Conservation (phyloP, 352 stramenopile species). For the Phytophthora hibernalis region DNA sequence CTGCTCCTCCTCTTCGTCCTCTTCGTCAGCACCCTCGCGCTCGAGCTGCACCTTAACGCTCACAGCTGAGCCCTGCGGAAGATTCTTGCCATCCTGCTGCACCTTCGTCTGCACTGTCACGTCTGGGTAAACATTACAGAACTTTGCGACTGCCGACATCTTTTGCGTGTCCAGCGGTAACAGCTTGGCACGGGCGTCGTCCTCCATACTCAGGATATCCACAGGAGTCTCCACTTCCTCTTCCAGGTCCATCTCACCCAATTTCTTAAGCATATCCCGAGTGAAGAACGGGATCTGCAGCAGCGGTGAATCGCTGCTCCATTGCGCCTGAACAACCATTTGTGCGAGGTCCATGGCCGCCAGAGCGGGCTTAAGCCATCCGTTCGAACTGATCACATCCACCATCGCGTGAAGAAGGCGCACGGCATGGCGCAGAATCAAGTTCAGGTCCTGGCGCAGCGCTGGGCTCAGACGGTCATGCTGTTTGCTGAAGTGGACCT, state of each 20-base stretch:
- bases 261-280: slow-evolving; percentile 78
- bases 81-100: slow-evolving; percentile 89
- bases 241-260: slow-evolving; percentile 65
- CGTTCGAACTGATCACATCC: slow-evolving; percentile 99
- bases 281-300: slow-evolving; percentile 98
- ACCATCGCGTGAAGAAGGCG: slow-evolving; percentile 98
- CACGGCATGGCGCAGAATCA: slow-evolving; percentile 91
- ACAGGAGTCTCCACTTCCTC: slow-evolving; percentile 83
- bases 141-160: slow-evolving; percentile 98
- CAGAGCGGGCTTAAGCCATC: slow-evolving; percentile 98
- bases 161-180: slow-evolving; percentile 86
- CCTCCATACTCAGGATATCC: slow-evolving; percentile 93
- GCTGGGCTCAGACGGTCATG: slow-evolving; percentile 91
- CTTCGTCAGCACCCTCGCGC: slow-evolving; percentile 94
- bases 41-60: slow-evolving; percentile 90
- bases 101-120: slow-evolving; percentile 96
- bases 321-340: slow-evolving; percentile 99
- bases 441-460: slow-evolving; percentile 93
- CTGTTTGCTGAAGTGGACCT: slow-evolving; percentile 97
- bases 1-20: slow-evolving; percentile 79
- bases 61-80: slow-evolving; percentile 92
- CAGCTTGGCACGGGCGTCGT: slow-evolving; percentile 91
- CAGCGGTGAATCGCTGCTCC: slow-evolving; percentile 97
- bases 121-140: slow-evolving; percentile 99
- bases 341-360: slow-evolving; percentile 99